Evolutionary conservation across 768 basidiomycete genomes (phyloP).

Genomic region (Tulasnella sp.): DNA sequence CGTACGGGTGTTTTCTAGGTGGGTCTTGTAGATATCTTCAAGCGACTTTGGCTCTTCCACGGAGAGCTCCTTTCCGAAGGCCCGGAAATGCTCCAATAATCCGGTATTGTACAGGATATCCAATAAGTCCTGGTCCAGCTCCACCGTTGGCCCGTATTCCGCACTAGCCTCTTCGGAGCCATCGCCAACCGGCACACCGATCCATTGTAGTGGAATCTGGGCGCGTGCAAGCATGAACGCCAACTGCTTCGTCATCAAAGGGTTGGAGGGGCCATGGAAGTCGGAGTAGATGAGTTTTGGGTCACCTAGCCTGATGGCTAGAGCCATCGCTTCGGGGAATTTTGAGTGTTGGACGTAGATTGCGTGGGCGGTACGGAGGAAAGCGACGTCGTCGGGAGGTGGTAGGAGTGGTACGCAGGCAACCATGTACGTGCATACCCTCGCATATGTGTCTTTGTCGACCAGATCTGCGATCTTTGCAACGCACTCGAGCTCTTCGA

Average conservation of each 20-base stretch:
- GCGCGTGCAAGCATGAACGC: conserved; percentile 91
- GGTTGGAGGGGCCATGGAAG: conserved; percentile 85
- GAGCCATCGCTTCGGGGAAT: conserved; percentile 84
- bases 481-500: conserved; percentile 91
- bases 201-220: conserved; percentile 86
- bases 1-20: conserved; percentile 84
- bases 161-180: conserved; percentile 54
- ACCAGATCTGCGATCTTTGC: conserved; percentile 70
- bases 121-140: conserved; percentile 56
- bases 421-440: conserved; percentile 96
- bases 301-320: conserved; percentile 83
- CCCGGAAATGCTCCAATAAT: conserved; percentile 78
- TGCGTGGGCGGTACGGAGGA: conserved; percentile 80
- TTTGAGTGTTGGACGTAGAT: conserved; percentile 85
- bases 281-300: conserved; percentile 76
- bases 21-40: conserved; percentile 96
- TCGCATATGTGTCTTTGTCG: conserved; percentile 79
- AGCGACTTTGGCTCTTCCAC: conserved; percentile 85
- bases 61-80: conserved; percentile 90
- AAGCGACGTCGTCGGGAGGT: conserved; percentile 86
- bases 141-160: conserved; percentile 59
- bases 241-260: conserved; percentile 91
- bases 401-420: conserved; percentile 87
- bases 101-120: conserved; percentile 84
- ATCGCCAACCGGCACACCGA: conserved; percentile 53